Percentiles rank a stretch among this genome's conserved stretches.
These are phyloP conservation scores for Diaporthe citri DNA, from an alignment of 2,329 filamentous ascomycete genomes.

Conservation along the genomic window DNA sequence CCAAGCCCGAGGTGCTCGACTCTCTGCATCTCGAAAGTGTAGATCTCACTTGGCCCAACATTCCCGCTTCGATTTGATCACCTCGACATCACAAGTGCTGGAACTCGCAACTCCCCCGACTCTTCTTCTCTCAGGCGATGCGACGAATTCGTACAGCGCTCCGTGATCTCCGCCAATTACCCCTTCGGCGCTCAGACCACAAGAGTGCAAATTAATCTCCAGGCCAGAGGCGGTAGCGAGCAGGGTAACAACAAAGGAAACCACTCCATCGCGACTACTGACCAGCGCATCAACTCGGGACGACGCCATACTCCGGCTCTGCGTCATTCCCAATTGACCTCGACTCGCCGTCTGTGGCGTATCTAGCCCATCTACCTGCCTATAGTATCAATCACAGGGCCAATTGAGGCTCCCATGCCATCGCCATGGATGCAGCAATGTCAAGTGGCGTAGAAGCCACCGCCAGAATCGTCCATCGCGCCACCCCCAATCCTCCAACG, in stretches of 20 bases:
- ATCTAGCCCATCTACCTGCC: not conserved
- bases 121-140: not conserved
- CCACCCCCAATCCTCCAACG: conserved; percentile 26
- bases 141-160: not conserved
- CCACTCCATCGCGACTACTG: conserved; percentile 12
- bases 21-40: not conserved
- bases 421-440: conserved; percentile 36
- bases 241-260: conserved; percentile 20
- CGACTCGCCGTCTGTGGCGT: not conserved
- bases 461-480: conserved; percentile 13
- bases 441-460: conserved; percentile 37
- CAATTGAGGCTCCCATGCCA: conserved; percentile 28
- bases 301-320: not conserved
- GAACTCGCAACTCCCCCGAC: not conserved
- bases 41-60: conserved; percentile 28
- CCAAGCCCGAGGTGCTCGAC: conserved; percentile 11
- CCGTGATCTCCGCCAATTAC: not conserved
- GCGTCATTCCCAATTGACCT: conserved; percentile 9
- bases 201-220: conserved; percentile 2
- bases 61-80: conserved; percentile 6
- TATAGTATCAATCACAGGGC: not conserved
- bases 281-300: not conserved
- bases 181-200: conserved; percentile 30
- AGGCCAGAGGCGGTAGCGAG: conserved; percentile 13
- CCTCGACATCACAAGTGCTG: conserved; percentile 12